These are phyloP conservation scores for Boeremia lycopersici DNA, from an alignment of 2,329 filamentous ascomycete genomes.

Conservation along the genomic window DNA sequence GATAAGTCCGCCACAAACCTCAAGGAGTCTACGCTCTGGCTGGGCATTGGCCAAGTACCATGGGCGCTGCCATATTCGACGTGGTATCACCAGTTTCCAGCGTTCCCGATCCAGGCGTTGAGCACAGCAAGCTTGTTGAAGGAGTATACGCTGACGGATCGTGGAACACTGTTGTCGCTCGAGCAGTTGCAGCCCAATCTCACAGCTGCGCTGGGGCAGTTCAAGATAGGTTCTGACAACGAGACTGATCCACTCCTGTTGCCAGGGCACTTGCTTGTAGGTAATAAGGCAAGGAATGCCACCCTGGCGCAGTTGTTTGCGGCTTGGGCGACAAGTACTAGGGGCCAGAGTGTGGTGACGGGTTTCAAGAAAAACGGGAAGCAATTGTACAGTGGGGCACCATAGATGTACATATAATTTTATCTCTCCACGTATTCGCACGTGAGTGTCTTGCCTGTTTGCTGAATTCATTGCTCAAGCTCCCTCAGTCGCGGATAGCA, in stretches of 20 bases:
- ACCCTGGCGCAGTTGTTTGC: slow-evolving; percentile 47
- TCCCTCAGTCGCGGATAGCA: not conserved
- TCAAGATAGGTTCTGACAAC: slow-evolving; percentile 46
- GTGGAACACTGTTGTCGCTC: slow-evolving; percentile 54
- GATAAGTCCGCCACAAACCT: slow-evolving; percentile 60
- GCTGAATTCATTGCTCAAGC: not conserved
- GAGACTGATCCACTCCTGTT: slow-evolving; percentile 50
- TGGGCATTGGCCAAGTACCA: slow-evolving; percentile 54
- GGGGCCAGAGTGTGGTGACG: slow-evolving; percentile 48
- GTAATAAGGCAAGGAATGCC: slow-evolving; percentile 43
- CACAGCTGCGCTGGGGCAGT: slow-evolving; percentile 45
- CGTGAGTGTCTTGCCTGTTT: not conserved
- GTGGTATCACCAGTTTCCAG: slow-evolving; percentile 57
- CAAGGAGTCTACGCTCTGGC: slow-evolving; percentile 55
- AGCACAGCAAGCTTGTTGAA: slow-evolving; percentile 49
- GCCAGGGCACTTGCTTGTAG: slow-evolving; percentile 52
- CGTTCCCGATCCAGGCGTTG: slow-evolving; percentile 55
- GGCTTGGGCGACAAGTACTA: slow-evolving; percentile 47
- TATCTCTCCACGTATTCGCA: not conserved
- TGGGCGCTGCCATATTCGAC: slow-evolving; percentile 54
- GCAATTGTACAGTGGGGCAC: slow-evolving; percentile 49
- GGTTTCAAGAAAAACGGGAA: slow-evolving; percentile 48
- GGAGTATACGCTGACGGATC: slow-evolving; percentile 57
- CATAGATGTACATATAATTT: slow-evolving; percentile 7
- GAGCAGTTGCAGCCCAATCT: slow-evolving; percentile 28